Conservation (phyloP, 345 rosid genomes). For the Populus ilicifolia region DNA sequence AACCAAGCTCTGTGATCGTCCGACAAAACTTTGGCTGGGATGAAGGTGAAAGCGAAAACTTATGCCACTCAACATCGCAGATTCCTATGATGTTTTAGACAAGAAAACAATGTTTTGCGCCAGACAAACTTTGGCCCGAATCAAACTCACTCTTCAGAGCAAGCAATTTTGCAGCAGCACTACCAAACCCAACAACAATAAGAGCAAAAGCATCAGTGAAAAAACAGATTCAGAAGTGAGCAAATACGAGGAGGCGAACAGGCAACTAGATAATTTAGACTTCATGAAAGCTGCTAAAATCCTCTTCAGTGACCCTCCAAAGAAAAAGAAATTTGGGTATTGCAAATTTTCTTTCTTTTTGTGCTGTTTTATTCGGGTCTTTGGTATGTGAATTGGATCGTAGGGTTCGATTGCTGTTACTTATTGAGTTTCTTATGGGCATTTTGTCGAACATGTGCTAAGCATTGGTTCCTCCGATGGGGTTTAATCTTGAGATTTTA, state of each 20-base stretch:
- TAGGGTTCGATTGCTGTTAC: not conserved
- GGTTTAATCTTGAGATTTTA: not conserved
- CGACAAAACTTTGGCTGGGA: not conserved
- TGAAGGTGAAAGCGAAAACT: not conserved
- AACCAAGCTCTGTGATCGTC: not conserved
- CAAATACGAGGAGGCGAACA: constrained; percentile 50
- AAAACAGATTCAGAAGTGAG: constrained; percentile 41
- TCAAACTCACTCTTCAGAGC: constrained; percentile 9
- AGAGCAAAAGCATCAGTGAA: constrained; percentile 23
- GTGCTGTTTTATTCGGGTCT: not conserved
- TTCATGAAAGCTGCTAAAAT: constrained; percentile 74
- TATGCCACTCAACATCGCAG: not conserved
- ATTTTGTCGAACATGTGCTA: constrained; percentile 31
- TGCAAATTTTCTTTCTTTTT: not conserved
- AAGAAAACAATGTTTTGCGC: constrained; percentile 42
- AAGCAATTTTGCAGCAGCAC: constrained; percentile 29
- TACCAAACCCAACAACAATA: constrained; percentile 10
- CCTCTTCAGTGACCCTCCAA: constrained; percentile 61
- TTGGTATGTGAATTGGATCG: not conserved
- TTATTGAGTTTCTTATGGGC: constrained; percentile 15
- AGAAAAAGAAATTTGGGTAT: constrained; percentile 77
- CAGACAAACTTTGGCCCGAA: constrained; percentile 29
- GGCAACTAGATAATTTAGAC: constrained; percentile 71
- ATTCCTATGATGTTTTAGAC: not conserved
- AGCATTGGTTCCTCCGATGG: not conserved